Percentiles rank a stretch among this genome's conserved stretches.
Conservation (phyloP, 495 filamentous ascomycete genomes). For the Penicillium soppii region DNA sequence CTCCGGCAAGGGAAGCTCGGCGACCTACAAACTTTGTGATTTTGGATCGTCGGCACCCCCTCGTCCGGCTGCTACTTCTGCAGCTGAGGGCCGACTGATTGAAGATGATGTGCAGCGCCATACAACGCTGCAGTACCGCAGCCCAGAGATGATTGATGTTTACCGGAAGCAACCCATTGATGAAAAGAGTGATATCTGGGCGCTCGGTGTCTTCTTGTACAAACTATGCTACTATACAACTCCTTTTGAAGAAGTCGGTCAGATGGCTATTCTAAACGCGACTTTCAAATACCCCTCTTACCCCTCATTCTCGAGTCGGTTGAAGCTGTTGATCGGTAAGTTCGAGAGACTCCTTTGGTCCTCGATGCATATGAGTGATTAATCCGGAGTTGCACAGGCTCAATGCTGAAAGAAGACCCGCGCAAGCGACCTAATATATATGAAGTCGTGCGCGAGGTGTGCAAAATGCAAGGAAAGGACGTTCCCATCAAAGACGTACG, state of each 20-base stretch:
- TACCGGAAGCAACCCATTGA: slow-evolving; percentile 96
- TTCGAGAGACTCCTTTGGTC: neutral
- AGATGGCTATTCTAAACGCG: slow-evolving; percentile 97
- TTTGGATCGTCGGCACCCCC: slow-evolving; percentile 91
- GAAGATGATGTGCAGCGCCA: slow-evolving; percentile 98
- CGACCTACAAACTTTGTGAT: slow-evolving; percentile 91
- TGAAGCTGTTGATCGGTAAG: slow-evolving; percentile 91
- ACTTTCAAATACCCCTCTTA: slow-evolving; percentile 90
- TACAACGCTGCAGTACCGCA: slow-evolving; percentile 95
- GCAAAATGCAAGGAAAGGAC: slow-evolving; percentile 83
- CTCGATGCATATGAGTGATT: slow-evolving; percentile 5
- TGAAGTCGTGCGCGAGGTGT: slow-evolving; percentile 81
- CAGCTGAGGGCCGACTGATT: slow-evolving; percentile 82
- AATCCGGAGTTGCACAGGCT: slow-evolving; percentile 61
- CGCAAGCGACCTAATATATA: slow-evolving; percentile 88
- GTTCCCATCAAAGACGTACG: slow-evolving; percentile 90
- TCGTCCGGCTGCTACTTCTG: slow-evolving; percentile 77
- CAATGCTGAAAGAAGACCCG: slow-evolving; percentile 86
- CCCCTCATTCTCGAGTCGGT: slow-evolving; percentile 81
- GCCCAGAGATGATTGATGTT: slow-evolving; percentile 98
- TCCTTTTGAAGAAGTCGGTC: slow-evolving; percentile 95
- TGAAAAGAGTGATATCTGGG: slow-evolving; percentile 99
- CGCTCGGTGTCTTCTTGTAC: slow-evolving; percentile 90
- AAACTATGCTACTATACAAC: slow-evolving; percentile 99
- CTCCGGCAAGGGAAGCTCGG: slow-evolving; percentile 56